Evolutionary conservation across 179 eudicot species (phyloP), one percentile per base, ranked within the genome.

Genomic region (Corrigiola litoralis): DNA sequence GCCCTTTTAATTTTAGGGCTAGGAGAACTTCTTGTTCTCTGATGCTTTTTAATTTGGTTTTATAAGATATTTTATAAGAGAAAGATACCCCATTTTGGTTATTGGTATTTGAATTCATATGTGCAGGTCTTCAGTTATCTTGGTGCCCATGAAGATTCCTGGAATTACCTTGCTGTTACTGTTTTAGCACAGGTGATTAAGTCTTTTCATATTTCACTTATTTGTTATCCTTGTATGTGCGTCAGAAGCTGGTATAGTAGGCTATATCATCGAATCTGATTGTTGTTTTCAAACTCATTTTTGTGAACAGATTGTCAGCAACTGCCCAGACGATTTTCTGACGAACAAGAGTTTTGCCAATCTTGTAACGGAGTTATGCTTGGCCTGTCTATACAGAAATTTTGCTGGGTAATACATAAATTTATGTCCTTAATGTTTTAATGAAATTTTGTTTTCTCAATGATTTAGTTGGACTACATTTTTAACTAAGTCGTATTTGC

Each of bases 121-220:
- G 65, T 79, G 72, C 90, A 95, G 99, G 88, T 89, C 49, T 84
- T 91, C 71, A 77, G 81, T 28, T 87, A 84, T 72, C 78, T 74
- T 75, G 82, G 85, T 65, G 76, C 70, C 60, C 70, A 73, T 77
- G 95, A 77, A 73, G 90, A 82, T 74, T 75, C 90, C 40, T 91
- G 97, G 95, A 80, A 87, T 73, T 69, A 74, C 70, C 86, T 88
- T 75, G 96, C 87, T 29, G 78, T 91, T 70, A 72, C 89, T 70
- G 82, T 84, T 73, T 68, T 91, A 25, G 84, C 81, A 56, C 87
- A 95, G 99, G 99, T 88, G 79, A 65, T 59, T 23, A 32, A 67
- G 33, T 16, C 18, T 21, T 40, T 49, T 45, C 48, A 9, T 6
- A 2, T 8, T 63, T 54, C n/a, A n/a, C n/a, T 24, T 4, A 17